Evolutionary conservation across 805 yeast species (phyloP).

Genomic region (Saturnispora besseyi): DNA sequence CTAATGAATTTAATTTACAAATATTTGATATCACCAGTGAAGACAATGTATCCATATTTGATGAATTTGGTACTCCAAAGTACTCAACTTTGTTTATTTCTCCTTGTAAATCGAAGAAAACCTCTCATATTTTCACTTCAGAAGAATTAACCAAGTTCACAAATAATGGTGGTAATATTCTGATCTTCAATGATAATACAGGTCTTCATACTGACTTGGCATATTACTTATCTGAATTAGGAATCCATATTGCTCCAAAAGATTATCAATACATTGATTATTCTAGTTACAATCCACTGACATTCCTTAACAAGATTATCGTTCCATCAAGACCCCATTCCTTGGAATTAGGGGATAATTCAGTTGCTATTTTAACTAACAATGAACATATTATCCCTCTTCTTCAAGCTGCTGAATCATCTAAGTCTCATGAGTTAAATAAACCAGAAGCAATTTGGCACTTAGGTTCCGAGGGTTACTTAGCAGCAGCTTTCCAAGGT

Average conservation of each 20-base stretch:
- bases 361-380: slow-evolving; percentile 64
- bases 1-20: not conserved
- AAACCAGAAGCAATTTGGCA: slow-evolving; percentile 58
- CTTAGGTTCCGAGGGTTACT: slow-evolving; percentile 67
- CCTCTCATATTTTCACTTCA: slow-evolving; percentile 34
- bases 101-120: slow-evolving; percentile 43
- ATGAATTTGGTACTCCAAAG: slow-evolving; percentile 3
- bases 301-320: slow-evolving; percentile 25
- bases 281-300: slow-evolving; percentile 32
- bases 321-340: slow-evolving; percentile 13
- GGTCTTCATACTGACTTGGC: slow-evolving; percentile 55
- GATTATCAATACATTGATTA: slow-evolving; percentile 58
- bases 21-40: not conserved
- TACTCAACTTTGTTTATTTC: slow-evolving; percentile 52
- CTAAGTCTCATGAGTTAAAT: slow-evolving; percentile 35
- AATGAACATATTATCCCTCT: slow-evolving; percentile 65
- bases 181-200: slow-evolving; percentile 48
- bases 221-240: slow-evolving; percentile 65
- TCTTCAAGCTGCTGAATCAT: slow-evolving; percentile 53
- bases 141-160: slow-evolving; percentile 50
- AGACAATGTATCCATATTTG: not conserved
- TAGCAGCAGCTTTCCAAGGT: slow-evolving; percentile 74
- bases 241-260: slow-evolving; percentile 76
- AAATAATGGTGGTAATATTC: slow-evolving; percentile 63
- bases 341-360: slow-evolving; percentile 32